Base-by-base conservation (phyloP, 331 rosid species). In the Ulmus americana region DNA sequence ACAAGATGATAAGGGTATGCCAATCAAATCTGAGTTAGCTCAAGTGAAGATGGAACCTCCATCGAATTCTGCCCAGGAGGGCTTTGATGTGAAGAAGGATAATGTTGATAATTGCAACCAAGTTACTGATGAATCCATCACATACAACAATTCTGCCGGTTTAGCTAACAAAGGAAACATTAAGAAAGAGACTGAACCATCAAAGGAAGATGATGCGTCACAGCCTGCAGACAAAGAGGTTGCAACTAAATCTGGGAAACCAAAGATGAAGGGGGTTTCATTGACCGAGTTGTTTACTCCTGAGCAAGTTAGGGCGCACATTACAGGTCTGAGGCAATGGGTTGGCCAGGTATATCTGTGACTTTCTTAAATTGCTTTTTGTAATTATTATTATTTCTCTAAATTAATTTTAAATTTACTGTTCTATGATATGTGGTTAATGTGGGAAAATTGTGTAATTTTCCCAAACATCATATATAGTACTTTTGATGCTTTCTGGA, bases 181-280 rank as follows among this genome's bases (percentile, higher is more conserved):
- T 39, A 85, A 85, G 85, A 90, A 85, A 63, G 95, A 89, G 72
- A 49, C 50, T 45, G 90, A 77, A 61, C 78, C 78, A 54, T 80
- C 84, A 67, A 82, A 76, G 59, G 85, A 87, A 82, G 90, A 83
- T 71, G 73, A 66, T 65, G 63, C 55, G 55, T 53, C 45, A 22
- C 95, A 75, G 77, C 68, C 74, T 64, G 42, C 73, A 40, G 98
- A 92, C 70, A 77, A 50, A 75, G 76, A 77, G 22, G 69, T 74
- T 35, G 90, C 85, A 76, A 85, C 95, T 41, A 89, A 89, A 77
- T 89, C 98, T 50, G 95, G 98, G 74, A 92, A 92, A 79, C 95
- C 97, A 69, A 92, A 89, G 79, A 85, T 92, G 72, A 87, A 92
- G 68, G 98, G 95, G 28, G 98, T 92, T 55, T 92, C 98, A 35